phyloP scores from a whole-genome alignment of 352 stramenopile species.

The Pythium diclinum region DNA sequence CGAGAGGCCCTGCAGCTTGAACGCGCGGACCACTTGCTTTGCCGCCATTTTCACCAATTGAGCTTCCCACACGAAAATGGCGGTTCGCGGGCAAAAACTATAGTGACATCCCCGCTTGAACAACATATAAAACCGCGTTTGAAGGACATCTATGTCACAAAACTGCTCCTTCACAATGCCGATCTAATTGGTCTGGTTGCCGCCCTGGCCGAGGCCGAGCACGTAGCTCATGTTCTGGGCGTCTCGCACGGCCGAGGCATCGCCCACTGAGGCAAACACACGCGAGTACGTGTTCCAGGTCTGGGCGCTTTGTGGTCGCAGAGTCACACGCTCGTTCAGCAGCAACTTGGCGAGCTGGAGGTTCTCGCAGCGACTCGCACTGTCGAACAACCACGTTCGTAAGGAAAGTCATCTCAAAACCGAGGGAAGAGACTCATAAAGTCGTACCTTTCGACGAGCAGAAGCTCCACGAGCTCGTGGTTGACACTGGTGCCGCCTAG shows the following conservation, averaged over 20 bases:
- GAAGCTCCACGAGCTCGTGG: conserved; percentile 70
- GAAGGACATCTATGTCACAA: conserved; percentile 17
- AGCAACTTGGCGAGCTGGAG: conserved; percentile 71
- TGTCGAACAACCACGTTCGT: conserved; percentile 16
- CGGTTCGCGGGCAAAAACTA: neutral
- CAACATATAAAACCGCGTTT: conserved; percentile 11
- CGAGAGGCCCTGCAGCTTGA: conserved; percentile 81
- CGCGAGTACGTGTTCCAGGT: conserved; percentile 76
- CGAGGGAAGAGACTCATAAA: neutral
- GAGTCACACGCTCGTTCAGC: conserved; percentile 78
- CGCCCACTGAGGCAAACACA: conserved; percentile 63
- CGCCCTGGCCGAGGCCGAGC: conserved; percentile 71
- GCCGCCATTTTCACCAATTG: conserved; percentile 41
- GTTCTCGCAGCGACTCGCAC: conserved; percentile 65
- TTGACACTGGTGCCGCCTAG: conserved; percentile 70
- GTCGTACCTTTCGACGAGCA: conserved; percentile 75
- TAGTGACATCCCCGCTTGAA: conserved; percentile 6
- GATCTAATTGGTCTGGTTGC: conserved; percentile 68
- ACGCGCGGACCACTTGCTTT: conserved; percentile 79
- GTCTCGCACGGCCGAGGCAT: conserved; percentile 70
- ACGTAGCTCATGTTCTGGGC: conserved; percentile 90
- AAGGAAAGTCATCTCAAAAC: neutral
- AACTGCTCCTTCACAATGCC: neutral
- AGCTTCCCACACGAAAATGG: neutral
- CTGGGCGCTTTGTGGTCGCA: conserved; percentile 74